Conservation (phyloP, 2,329 filamentous ascomycete species). For the Talaromyces sp. region DNA sequence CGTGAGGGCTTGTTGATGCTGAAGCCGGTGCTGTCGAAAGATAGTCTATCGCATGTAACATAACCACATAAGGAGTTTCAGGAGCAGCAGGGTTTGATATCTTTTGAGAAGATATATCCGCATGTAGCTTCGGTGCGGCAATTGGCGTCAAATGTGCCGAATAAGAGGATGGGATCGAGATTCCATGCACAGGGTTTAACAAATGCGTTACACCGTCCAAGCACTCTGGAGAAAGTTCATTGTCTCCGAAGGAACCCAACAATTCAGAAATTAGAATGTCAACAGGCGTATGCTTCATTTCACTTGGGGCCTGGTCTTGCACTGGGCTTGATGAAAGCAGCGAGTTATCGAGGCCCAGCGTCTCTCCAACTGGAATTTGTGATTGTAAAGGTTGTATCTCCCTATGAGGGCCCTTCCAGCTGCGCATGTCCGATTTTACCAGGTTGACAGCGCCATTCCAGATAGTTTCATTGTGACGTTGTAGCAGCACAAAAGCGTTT, state of each 20-base stretch:
- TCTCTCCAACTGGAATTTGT: constrained; percentile 14
- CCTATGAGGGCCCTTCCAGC: constrained; percentile 73
- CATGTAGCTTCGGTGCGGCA: constrained; percentile 75
- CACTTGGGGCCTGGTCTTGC: background rate
- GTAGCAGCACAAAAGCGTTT: constrained; percentile 89
- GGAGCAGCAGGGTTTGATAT: constrained; percentile 65
- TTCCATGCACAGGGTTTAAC: constrained; percentile 71
- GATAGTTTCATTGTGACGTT: constrained; percentile 75
- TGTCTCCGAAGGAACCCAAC: constrained; percentile 88
- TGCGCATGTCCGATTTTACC: constrained; percentile 94
- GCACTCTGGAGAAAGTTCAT: constrained; percentile 94
- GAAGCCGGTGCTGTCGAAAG: constrained; percentile 60
- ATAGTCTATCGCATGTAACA: constrained; percentile 84
- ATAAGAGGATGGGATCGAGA: constrained; percentile 91
- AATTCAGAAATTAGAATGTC: constrained; percentile 94
- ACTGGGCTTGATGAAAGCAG: constrained; percentile 18
- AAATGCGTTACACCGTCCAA: constrained; percentile 93
- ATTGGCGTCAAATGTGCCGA: constrained; percentile 93
- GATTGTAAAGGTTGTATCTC: constrained; percentile 14
- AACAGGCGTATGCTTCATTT: constrained; percentile 43
- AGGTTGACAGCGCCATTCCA: constrained; percentile 80
- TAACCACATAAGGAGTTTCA: constrained; percentile 91
- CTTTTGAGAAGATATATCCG: constrained; percentile 66
- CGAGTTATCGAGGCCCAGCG: constrained; percentile 26
- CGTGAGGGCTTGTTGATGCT: constrained; percentile 6